Conservation (phyloP, 305 asterid genomes). For the Fraxinus floribunda region DNA sequence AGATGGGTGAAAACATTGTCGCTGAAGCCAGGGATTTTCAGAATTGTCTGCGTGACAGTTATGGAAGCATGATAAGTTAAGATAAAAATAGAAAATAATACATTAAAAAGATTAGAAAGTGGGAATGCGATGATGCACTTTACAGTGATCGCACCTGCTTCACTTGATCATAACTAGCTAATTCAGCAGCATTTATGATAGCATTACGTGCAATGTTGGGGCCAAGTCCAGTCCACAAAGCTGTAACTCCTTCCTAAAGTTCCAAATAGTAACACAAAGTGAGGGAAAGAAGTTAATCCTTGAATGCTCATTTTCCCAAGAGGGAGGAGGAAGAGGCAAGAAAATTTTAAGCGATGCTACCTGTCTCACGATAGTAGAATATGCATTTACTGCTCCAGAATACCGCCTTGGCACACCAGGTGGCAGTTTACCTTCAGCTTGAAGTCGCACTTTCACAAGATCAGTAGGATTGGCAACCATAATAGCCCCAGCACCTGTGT, state of each 20-base stretch:
- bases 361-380: conserved; percentile 39
- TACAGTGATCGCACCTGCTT: conserved; percentile 31
- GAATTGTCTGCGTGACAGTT: conserved; percentile 31
- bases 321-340: not conserved
- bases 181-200: conserved; percentile 50
- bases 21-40: conserved; percentile 49
- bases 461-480: conserved; percentile 54
- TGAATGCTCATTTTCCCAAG: not conserved
- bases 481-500: conserved; percentile 44
- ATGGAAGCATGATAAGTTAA: not conserved
- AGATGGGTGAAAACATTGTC: conserved; percentile 48
- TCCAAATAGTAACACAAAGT: not conserved
- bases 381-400: conserved; percentile 47
- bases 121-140: not conserved
- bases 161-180: conserved; percentile 56
- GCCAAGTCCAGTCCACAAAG: conserved; percentile 52
- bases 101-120: not conserved
- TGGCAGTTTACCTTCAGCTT: conserved; percentile 45
- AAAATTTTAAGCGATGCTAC: conserved; percentile 15
- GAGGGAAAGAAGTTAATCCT: not conserved
- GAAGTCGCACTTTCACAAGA: conserved; percentile 55
- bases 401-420: conserved; percentile 39
- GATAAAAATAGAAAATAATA: not conserved
- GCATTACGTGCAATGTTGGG: conserved; percentile 55
- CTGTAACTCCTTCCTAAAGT: conserved; percentile 41